phyloP scores from a whole-genome alignment of 1,139 yeast genomes.

The Sugiyamaella castrensis region DNA sequence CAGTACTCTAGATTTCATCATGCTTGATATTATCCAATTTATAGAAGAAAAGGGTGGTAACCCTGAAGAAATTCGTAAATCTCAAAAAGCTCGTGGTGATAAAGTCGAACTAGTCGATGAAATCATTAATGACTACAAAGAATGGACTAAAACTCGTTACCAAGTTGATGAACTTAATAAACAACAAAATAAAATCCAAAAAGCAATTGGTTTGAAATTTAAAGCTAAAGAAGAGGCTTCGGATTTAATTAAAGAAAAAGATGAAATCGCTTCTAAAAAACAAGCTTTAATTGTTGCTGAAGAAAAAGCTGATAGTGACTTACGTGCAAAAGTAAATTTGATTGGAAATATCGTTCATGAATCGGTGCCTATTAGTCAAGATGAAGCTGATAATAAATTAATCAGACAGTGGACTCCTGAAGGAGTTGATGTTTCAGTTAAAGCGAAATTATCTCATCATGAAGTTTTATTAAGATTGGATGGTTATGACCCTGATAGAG shows the following conservation, averaged over 20 bases:
- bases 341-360: constrained; percentile 95
- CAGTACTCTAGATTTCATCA: constrained; percentile 30
- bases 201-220: constrained; percentile 86
- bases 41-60: constrained; percentile 96
- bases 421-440: constrained; percentile 54
- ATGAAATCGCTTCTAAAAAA: constrained; percentile 66
- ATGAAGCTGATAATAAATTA: constrained; percentile 87
- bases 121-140: constrained; percentile 83
- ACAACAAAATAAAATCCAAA: constrained; percentile 80
- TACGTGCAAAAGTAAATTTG: constrained; percentile 77
- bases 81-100: constrained; percentile 93
- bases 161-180: constrained; percentile 89
- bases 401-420: constrained; percentile 86
- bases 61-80: constrained; percentile 80
- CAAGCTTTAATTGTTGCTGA: constrained; percentile 63
- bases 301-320: constrained; percentile 70
- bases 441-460: constrained; percentile 87
- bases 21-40: constrained; percentile 91
- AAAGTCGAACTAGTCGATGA: constrained; percentile 94
- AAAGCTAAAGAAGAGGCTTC: constrained; percentile 94
- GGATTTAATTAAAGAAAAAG: constrained; percentile 79
- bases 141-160: constrained; percentile 90
- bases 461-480: constrained; percentile 91
- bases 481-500: constrained; percentile 99
- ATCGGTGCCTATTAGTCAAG: constrained; percentile 78